A percentile compares a stretch with the other conserved stretches of the same genome.
Conservation (phyloP, 257 asterid genomes). For the Phtheirospermum japonicum region DNA sequence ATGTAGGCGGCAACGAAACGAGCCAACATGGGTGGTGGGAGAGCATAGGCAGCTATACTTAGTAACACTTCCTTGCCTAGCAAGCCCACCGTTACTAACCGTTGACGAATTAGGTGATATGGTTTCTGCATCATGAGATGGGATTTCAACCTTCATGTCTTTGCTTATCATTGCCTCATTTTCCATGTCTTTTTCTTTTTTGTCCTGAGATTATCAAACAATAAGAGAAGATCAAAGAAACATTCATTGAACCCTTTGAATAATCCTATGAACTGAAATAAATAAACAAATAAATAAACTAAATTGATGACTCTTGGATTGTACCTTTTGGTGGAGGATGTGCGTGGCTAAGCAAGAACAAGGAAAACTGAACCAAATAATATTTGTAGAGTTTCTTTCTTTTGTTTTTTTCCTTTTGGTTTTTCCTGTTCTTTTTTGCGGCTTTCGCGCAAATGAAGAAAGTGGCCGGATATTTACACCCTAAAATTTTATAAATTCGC, state of each 20-base stretch:
- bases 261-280: not conserved
- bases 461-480: too few species aligned
- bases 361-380: not conserved
- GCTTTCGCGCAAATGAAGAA: not conserved
- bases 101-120: not conserved
- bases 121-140: too few species aligned
- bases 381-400: not conserved
- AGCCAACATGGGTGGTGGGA: not conserved
- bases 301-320: not conserved
- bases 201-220: not conserved
- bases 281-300: too few species aligned
- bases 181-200: not conserved
- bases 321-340: not conserved
- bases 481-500: too few species aligned
- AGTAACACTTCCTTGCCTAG: not conserved
- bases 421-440: too few species aligned
- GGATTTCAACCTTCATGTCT: not conserved
- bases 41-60: not conserved
- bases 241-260: not conserved
- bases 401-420: too few species aligned
- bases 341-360: not conserved
- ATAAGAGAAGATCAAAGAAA: not conserved
- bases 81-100: not conserved
- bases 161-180: not conserved
- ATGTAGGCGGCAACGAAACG: not conserved